phyloP scores from a whole-genome alignment of 2,329 filamentous ascomycete genomes.

The Pseudogymnoascus sp. region DNA sequence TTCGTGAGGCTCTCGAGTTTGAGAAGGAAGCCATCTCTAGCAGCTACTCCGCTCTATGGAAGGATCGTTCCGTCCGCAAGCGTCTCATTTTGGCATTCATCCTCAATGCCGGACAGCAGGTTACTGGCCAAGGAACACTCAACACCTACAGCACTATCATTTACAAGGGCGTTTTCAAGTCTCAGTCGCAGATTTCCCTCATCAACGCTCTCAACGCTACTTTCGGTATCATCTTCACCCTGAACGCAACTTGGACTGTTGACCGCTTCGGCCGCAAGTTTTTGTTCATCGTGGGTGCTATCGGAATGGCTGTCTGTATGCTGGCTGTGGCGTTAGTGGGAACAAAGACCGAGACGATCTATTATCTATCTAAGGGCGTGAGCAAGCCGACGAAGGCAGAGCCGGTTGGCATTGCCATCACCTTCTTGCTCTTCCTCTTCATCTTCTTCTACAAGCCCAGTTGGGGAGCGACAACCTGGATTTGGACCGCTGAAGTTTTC shows the following conservation, averaged over 20 bases:
- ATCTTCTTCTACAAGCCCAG: constrained; percentile 64
- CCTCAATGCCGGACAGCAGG: constrained; percentile 64
- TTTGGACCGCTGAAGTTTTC: constrained; percentile 64
- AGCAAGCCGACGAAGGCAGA: constrained; percentile 47
- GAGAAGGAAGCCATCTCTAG: constrained; percentile 62
- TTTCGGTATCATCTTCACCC: constrained; percentile 64
- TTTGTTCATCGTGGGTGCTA: constrained; percentile 60
- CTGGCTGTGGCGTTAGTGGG: constrained; percentile 54
- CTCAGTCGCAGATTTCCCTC: constrained; percentile 54
- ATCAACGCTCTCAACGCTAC: constrained; percentile 72
- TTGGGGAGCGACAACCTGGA: constrained; percentile 65
- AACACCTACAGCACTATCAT: constrained; percentile 70
- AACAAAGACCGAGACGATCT: constrained; percentile 40
- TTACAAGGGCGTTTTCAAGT: constrained; percentile 63
- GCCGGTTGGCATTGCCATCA: constrained; percentile 59
- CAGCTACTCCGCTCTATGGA: constrained; percentile 61
- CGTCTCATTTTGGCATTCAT: constrained; percentile 59
- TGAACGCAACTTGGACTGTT: constrained; percentile 67
- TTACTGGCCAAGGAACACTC: constrained; percentile 65
- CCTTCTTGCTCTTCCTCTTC: constrained; percentile 61
- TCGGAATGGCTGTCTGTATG: constrained; percentile 67
- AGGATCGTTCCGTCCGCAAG: constrained; percentile 56
- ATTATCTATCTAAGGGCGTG: not conserved
- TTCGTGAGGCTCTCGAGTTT: constrained; percentile 63
- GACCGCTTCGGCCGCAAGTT: constrained; percentile 66